Conservation (phyloP, 106 monocot genomes). For the Dioscorea zingiberensis region DNA sequence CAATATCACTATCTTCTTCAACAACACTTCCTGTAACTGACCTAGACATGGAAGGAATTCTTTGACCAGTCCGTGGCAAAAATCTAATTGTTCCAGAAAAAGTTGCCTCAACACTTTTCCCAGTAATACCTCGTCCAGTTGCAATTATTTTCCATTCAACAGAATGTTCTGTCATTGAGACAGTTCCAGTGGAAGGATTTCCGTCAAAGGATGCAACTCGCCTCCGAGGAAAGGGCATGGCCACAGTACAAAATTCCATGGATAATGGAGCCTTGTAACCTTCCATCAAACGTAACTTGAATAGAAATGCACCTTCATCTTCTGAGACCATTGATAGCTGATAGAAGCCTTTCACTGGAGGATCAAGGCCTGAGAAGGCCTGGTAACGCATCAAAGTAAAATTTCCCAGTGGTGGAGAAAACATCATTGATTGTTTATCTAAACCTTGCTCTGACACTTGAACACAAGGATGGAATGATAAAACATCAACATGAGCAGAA, state of each 20-base stretch:
- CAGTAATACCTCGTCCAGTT: constrained; percentile 70
- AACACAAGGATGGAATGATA: constrained; percentile 86
- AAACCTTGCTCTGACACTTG: constrained; percentile 82
- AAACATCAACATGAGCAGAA: constrained; percentile 45
- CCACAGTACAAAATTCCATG: constrained; percentile 89
- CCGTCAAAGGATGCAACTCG: constrained; percentile 81
- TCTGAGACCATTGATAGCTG: constrained; percentile 98
- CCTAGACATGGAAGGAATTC: constrained; percentile 27
- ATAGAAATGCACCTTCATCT: constrained; percentile 94
- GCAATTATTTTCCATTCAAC: constrained; percentile 92
- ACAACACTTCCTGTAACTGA: constrained; percentile 23
- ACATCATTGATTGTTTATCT: constrained; percentile 75
- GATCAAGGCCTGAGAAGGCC: constrained; percentile 38
- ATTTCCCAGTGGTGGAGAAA: constrained; percentile 86
- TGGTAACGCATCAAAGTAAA: constrained; percentile 84
- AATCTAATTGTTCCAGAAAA: constrained; percentile 89
- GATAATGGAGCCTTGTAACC: constrained; percentile 74
- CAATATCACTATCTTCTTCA: constrained; percentile 80
- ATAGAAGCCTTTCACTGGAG: constrained; percentile 95
- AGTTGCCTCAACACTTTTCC: constrained; percentile 84
- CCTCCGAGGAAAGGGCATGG: constrained; percentile 80
- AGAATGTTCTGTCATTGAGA: constrained; percentile 71
- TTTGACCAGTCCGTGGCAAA: constrained; percentile 38
- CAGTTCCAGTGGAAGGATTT: constrained; percentile 77
- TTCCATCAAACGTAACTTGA: constrained; percentile 88